Percentiles rank a stretch among this genome's conserved stretches.
These are phyloP conservation scores for Gomphus bonarii DNA, from an alignment of 1,284 basidiomycete genomes.

Conservation along the genomic window DNA sequence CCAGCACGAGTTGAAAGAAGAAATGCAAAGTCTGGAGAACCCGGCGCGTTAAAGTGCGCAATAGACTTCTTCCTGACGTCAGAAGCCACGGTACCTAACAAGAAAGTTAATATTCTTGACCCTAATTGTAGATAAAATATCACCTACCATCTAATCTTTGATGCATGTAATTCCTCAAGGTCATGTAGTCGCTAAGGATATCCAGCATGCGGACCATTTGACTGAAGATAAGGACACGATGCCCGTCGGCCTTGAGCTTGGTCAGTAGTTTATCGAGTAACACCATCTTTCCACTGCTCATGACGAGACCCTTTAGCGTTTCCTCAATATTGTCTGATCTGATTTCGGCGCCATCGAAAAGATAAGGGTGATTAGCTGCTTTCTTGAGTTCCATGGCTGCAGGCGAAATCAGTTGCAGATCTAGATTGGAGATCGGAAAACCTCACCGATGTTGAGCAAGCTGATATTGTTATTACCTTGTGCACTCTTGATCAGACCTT, in stretches of 20 bases:
- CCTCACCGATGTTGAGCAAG: conserved; percentile 80
- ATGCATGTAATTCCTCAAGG: conserved; percentile 74
- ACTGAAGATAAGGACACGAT: conserved; percentile 96
- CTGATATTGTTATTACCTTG: conserved; percentile 81
- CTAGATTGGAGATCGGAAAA: conserved; percentile 10
- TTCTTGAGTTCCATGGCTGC: conserved; percentile 94
- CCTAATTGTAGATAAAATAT: conserved; percentile 12
- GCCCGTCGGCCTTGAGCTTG: conserved; percentile 83
- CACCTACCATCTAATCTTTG: conserved; percentile 59
- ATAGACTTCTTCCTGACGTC: conserved; percentile 81
- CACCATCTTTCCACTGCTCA: conserved; percentile 98
- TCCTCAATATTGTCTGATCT: conserved; percentile 73
- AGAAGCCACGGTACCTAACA: conserved; percentile 53
- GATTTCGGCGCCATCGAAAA: conserved; percentile 93
- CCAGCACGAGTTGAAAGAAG: conserved; percentile 94
- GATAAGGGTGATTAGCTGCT: conserved; percentile 94
- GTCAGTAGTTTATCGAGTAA: conserved; percentile 89
- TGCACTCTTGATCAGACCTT: conserved; percentile 82
- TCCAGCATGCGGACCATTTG: conserved; percentile 99
- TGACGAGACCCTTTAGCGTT: conserved; percentile 89
- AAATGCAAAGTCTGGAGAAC: conserved; percentile 67
- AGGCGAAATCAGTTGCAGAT: conserved; percentile 9
- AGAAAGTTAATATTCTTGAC: background rate
- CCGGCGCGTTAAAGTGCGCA: conserved; percentile 68
- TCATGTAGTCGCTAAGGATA: conserved; percentile 97